Base-by-base conservation (phyloP, 2,329 filamentous ascomycete genomes). In the Fusarium scirpi region DNA sequence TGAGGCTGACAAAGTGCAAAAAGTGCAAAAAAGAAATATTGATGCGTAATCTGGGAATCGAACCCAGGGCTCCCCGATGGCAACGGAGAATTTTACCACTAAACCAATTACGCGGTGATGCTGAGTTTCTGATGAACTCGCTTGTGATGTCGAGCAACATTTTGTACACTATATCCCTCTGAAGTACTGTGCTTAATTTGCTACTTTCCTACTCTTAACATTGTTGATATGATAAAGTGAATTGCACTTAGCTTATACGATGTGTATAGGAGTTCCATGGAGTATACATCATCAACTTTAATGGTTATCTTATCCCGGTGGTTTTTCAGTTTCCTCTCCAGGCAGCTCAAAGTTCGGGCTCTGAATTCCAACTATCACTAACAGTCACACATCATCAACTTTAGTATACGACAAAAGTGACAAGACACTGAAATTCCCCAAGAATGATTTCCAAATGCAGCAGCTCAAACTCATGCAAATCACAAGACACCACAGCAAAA, bases 31-130 rank as follows among this genome's bases (percentile, higher is more conserved):
- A 12, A 38, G 20, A 58, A 58, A 54, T 48, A 43, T 12, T 18
- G 8, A 18, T 70, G 69, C 69, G 67, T 70, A 59, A 71, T 71
- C 69, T 71, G 67, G 69, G 69, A 71, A 71, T 71, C 69, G 69
- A 71, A 71, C 69, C 69, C 69, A 71, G 69, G 69, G 69, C 69
- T 71, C 66, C 62, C 62, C 66, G 68, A 70, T 71, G 69, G 69
- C 69, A 71, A 71, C 69, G 67, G 67, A 65, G 67, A 71, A 71
- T 71, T 71, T 71, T 71, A 71, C 64, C 67, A 71, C 69, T 70
- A 71, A 71, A 69, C 68, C 68, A 70, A 70, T 70, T 58, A 70
- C 68, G 68, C 55, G 12, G 41, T 38, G 29, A 25, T 20, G 25
- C 5, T 10, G 12, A 29, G 45, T 29, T 29, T 20, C 18, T 20